These are phyloP conservation scores for Serendipita sp. DNA, from an alignment of 768 basidiomycete genomes.

Conservation along the genomic window DNA sequence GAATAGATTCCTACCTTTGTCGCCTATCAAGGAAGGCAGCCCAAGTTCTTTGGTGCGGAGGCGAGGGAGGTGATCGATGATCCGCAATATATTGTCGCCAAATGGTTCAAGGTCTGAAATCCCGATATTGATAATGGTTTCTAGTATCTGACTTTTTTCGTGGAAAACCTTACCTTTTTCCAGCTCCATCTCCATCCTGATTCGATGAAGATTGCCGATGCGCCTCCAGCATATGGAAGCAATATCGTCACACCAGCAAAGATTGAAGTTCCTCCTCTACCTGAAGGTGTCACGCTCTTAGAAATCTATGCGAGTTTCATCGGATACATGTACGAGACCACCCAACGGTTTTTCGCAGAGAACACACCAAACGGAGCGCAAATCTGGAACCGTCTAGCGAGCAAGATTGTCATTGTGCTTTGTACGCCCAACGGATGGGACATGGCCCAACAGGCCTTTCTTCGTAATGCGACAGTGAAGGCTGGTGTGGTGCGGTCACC, in stretches of 20 bases:
- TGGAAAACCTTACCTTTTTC: not conserved
- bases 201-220: not conserved
- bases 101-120: not conserved
- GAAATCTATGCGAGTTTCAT: constrained; percentile 17
- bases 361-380: constrained; percentile 11
- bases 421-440: constrained; percentile 18
- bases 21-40: not conserved
- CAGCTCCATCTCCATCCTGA: constrained; percentile 2
- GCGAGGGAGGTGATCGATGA: not conserved
- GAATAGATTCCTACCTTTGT: not conserved
- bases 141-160: not conserved
- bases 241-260: not conserved
- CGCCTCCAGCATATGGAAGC: not conserved
- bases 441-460: constrained; percentile 13
- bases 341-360: constrained; percentile 13
- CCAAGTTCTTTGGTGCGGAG: not conserved
- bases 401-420: constrained; percentile 14
- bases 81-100: not conserved
- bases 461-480: constrained; percentile 16
- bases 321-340: constrained; percentile 14
- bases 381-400: constrained; percentile 13
- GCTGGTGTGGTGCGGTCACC: constrained; percentile 16
- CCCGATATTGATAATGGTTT: not conserved
- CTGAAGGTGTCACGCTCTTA: constrained; percentile 12
- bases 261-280: constrained; percentile 11